A percentile compares a stretch with the other conserved stretches of the same genome.
Conservation (phyloP, 257 asterid genomes). For the Fraxinus anomala region DNA sequence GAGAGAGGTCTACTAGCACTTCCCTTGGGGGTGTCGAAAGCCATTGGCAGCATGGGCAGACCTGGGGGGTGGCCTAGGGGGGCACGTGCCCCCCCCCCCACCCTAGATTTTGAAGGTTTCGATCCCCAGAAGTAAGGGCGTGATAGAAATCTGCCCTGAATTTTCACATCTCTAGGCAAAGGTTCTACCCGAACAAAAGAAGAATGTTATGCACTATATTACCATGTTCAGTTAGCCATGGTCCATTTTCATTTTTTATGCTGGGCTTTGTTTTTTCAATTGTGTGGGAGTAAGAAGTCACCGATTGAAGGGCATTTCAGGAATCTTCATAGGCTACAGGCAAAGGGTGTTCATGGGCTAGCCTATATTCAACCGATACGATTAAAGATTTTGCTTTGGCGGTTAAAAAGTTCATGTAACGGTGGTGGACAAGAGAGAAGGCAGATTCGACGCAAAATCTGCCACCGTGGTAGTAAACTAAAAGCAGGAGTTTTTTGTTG, state of each 20-base stretch:
- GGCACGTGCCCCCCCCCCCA: too few relatives aligned
- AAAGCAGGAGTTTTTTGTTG: conserved; percentile 28
- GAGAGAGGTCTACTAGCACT: conserved; percentile 26
- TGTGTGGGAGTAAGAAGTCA: neutral
- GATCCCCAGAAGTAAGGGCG: conserved; percentile 35
- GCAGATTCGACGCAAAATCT: conserved; percentile 42
- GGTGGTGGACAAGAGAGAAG: conserved; percentile 15
- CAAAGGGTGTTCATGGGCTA: conserved; percentile 48
- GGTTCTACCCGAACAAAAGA: conserved; percentile 31
- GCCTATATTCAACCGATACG: conserved; percentile 41
- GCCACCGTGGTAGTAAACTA: conserved; percentile 45
- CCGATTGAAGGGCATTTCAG: conserved; percentile 44
- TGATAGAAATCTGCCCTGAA: conserved; percentile 36
- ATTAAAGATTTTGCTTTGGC: conserved; percentile 26
- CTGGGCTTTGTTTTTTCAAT: too few relatives aligned
- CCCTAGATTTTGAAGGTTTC: neutral
- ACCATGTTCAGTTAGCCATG: conserved; percentile 43
- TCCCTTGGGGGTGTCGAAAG: conserved; percentile 8
- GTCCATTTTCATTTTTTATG: too few relatives aligned
- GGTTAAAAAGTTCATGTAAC: conserved; percentile 23
- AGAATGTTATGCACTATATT: conserved; percentile 32
- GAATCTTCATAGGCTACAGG: conserved; percentile 50
- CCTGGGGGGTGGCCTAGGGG: too few relatives aligned
- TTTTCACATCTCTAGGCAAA: conserved; percentile 31
- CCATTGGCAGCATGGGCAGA: neutral